phyloP scores from a whole-genome alignment of 78 protist species.

The Dictyostelium intermedium region DNA sequence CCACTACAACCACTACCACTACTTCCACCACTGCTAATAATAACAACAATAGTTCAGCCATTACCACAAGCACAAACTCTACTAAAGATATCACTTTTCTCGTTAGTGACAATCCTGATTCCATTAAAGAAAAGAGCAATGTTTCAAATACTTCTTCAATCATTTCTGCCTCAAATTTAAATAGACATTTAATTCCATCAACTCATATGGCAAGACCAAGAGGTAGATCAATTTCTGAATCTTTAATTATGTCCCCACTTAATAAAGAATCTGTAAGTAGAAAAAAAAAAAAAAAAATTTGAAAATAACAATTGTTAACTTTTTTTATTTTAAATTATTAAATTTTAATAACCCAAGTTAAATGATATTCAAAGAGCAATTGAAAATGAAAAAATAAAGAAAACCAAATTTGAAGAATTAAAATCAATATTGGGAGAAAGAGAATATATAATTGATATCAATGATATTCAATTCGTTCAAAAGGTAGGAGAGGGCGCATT shows the following conservation, averaged over 20 bases:
- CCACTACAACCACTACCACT: background rate
- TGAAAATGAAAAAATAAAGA: slow-evolving; percentile 74
- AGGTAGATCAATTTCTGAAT: slow-evolving; percentile 73
- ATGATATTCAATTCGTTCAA: slow-evolving; percentile 62
- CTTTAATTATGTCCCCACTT: slow-evolving; percentile 40
- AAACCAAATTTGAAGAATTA: slow-evolving; percentile 44
- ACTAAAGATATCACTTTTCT: slow-evolving; percentile 50
- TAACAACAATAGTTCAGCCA: background rate
- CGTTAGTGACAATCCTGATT: slow-evolving; percentile 11
- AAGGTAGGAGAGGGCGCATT: slow-evolving; percentile 74
- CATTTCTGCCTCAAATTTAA: slow-evolving; percentile 13
- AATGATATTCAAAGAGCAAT: slow-evolving; percentile 76
- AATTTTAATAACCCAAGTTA: too few relatives aligned
- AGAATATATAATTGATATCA: slow-evolving; percentile 37
- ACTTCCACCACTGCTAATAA: background rate
- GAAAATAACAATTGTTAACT: background rate
- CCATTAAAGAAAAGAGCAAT: slow-evolving; percentile 31
- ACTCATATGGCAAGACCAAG: slow-evolving; percentile 38
- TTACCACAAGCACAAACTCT: background rate
- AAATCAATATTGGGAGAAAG: slow-evolving; percentile 15
- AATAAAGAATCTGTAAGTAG: slow-evolving; percentile 31
- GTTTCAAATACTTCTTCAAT: slow-evolving; percentile 35
- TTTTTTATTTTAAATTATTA: too few relatives aligned
- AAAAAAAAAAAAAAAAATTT: background rate
- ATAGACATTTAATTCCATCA: background rate